Base-by-base conservation (phyloP, 1,284 basidiomycete species). In the Cryptococcus amylolentus region DNA sequence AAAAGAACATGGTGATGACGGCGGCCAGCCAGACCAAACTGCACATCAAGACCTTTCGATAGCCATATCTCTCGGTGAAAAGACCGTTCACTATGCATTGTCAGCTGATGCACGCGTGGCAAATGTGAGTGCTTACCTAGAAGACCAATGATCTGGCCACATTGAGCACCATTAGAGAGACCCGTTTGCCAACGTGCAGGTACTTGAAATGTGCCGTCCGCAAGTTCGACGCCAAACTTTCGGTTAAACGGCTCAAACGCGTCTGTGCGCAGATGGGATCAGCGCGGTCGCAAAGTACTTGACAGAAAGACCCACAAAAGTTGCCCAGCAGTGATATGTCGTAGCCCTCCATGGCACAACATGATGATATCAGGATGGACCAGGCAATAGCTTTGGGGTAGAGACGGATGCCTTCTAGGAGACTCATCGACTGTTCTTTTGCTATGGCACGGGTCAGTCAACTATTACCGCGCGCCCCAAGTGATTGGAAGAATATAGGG, bases 161-260 rank as follows among this genome's bases (percentile, higher is more conserved):
- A 65, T 43, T 72, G 69, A 7, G 70, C 71, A 49, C 72, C 76
- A 61, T 78, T 78, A 14, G 66, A 68, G 18, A 80, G 68, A 44
- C 79, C 80, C 9, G 78, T 68, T 58, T 81, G 79, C 80, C 80
- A 81, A 23, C 71, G 59, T 0, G 81, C 78, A 0, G 79, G 67
- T n/a, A 82, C 68, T 52, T 77, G 70, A 59, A 77, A 81, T 13
- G 68, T 65, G 37, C 74, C 74, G 40, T 72, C 60, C 3, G 62
- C 51, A 18, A 40, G 43, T 44, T 65, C 60, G 20, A 69, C 56
- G 38, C 76, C 76, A 61, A 68, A 78, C 52, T 70, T 70, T 39
- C 63, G 38, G 57, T 73, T 72, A 64, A 78, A 78, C 20, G 69
- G 68, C 9, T 66, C 62, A 52, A 73, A 73, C 5, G 71, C 75